Evolutionary conservation across 192 early-diverging fungal genomes (phyloP).

Genomic region (Podila clonocystis): DNA sequence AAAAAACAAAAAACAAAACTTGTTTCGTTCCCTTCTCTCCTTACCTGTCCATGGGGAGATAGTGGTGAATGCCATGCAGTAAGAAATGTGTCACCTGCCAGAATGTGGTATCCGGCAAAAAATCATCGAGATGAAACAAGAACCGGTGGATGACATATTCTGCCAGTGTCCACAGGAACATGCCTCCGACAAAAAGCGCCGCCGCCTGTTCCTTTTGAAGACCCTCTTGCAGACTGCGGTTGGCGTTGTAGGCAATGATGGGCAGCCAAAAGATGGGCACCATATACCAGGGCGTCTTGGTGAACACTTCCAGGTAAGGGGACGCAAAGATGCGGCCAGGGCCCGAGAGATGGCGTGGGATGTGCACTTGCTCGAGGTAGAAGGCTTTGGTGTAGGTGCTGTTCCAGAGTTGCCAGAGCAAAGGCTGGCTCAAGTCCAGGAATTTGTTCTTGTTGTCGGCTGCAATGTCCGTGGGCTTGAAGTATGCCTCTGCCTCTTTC

Average conservation of each 20-base stretch:
- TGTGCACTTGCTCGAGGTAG: conserved; percentile 92
- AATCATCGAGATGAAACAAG: conserved; percentile 91
- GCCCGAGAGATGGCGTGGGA: conserved; percentile 79
- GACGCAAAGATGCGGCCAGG: conserved; percentile 89
- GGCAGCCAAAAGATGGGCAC: conserved; percentile 93
- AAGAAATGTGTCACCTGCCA: conserved; percentile 85
- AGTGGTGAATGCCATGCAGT: conserved; percentile 97
- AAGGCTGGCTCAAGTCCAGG: conserved; percentile 82
- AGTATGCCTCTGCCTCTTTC: conserved; percentile 36
- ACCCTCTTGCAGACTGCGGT: conserved; percentile 36
- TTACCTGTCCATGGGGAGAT: conserved; percentile 94
- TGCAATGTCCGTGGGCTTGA: conserved; percentile 56
- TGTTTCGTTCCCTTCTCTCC: background rate
- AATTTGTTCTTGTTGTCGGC: conserved; percentile 72
- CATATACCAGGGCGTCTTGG: conserved; percentile 94
- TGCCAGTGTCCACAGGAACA: conserved; percentile 85
- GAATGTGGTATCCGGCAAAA: conserved; percentile 84
- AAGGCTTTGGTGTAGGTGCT: conserved; percentile 81
- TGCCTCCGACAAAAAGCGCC: conserved; percentile 68
- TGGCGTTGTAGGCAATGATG: conserved; percentile 62
- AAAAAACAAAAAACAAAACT: background rate
- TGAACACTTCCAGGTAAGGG: conserved; percentile 81
- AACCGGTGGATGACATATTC: conserved; percentile 96
- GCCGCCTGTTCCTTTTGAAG: conserved; percentile 52
- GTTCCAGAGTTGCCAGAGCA: conserved; percentile 83